Base-by-base conservation (phyloP, 2,329 filamentous ascomycete genomes). In the Penicillium oxalicum region DNA sequence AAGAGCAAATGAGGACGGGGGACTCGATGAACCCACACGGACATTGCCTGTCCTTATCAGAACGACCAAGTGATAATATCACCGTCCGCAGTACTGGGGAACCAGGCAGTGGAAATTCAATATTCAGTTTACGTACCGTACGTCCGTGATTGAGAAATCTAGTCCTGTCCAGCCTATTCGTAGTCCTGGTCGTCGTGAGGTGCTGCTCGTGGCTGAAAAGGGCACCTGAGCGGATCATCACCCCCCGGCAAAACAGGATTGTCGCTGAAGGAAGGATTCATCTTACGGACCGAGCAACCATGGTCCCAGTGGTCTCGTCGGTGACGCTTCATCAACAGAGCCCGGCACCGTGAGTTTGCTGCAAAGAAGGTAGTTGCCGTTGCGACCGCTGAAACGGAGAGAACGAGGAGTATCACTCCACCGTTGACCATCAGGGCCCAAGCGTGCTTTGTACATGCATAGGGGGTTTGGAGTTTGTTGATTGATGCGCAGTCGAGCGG, bases 211-310 rank as follows among this genome's bases (percentile, higher is more conserved):
- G 34, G 43, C 34, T 34, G 26, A 45, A 45, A 45, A 18, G 35
- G 13, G 43, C 43, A 38, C 13, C 43, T 45, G 34, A 45, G 36
- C 35, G 35, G 35, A 45, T 45, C 43, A 45, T 39, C 41, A 35
- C 11, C 32, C 35, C 18, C 34, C 29, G 18, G 9, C 18, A 27
- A 45, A 45, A 45, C 43, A 38, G 43, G 43, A 38, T 39, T 40
- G 41, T 44, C 35, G 41, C 42, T 32, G 29, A 26, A 36, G 33
- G 44, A 48, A 44, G 26, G 47, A 44, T 40, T 38, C 13, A 40
- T 36, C 33, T 36, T 13, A 34, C 29, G 18, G 28, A 33, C 7
- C 27, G 25, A 37, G 47, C 41, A 44, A 45, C 47, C 41, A 44
- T 25, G 46, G 46, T 48, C 18, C 45, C 24, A 26, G 6, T 28